Conservation (phyloP, 106 monocot genomes). For the Dendrobium nobile region DNA sequence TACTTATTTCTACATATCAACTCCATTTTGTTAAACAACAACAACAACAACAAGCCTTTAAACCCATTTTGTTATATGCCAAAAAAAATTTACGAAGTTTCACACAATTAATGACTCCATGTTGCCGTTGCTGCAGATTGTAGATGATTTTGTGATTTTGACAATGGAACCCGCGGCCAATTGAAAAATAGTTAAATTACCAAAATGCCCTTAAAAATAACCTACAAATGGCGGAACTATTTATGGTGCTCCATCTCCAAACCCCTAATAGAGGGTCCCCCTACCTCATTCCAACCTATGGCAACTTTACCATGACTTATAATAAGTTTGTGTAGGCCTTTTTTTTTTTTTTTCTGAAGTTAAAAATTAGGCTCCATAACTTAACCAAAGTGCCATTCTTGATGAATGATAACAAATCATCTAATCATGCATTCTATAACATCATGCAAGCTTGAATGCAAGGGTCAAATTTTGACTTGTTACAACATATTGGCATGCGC, state of each 20-base stretch:
- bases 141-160: too few species aligned
- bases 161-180: too few species aligned
- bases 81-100: too few species aligned
- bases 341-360: neutral
- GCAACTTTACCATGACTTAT: neutral
- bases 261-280: too few species aligned
- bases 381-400: neutral
- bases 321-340: neutral
- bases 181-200: too few species aligned
- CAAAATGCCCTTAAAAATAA: too few species aligned
- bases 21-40: neutral
- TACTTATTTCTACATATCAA: neutral
- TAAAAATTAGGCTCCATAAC: neutral
- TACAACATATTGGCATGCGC: neutral
- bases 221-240: too few species aligned
- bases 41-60: neutral
- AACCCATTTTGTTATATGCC: too few species aligned
- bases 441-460: neutral
- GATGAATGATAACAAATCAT: neutral
- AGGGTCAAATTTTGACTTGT: neutral
- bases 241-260: too few species aligned
- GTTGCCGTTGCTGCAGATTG: too few species aligned
- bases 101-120: too few species aligned
- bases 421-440: neutral
- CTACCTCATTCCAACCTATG: too few species aligned